Evolutionary conservation across 1,284 basidiomycete genomes (phyloP), one percentile per base, ranked within the genome.

Genomic region (Moniliella sp.): DNA sequence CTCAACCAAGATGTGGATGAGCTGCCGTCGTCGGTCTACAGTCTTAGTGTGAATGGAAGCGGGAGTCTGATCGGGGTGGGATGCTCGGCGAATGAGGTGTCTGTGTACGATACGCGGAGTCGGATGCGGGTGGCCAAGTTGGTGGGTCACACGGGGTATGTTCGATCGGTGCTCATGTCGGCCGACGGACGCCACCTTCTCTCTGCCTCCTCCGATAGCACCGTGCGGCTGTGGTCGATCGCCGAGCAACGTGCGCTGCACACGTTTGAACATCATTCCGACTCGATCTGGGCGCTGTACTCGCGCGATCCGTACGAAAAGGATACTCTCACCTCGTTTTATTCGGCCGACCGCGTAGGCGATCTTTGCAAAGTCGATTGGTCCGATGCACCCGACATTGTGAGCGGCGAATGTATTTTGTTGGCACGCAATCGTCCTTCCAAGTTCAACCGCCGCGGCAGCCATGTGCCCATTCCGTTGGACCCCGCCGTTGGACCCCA

Each of bases 291-390:
- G 88, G 76, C 82, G 0, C 67, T 99, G 2, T 73, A 72, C 56
- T 88, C 83, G 2, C 69, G 72, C 0, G 82, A 94, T 57, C 79
- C 82, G 0, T n/a, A n/a, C 8, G n/a, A n/a, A n/a, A n/a, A n/a
- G n/a, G n/a, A n/a, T n/a, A n/a, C n/a, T n/a, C 69, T 99, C 31
- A 78, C 88, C 56, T 67, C 75, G 1, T 99, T 99, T 65, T 93
- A 91, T 64, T 93, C 86, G 1, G 91, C 88, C n/a, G 91, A 94
- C 46, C 72, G 81, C 21, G 74, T 78, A 10, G 91, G 88, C 1
- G 65, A 77, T 35, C 74, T 97, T 1, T 84, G 81, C 60, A 76
- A 76, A 42, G 76, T 88, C 19, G 86, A 97, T 47, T 74, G 86
- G 15, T 83, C 52, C 71, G 71, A 28, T 77, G 74, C 41, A 64